A percentile compares a stretch with the other conserved stretches of the same genome.
phyloP scores from a whole-genome alignment of 352 stramenopile species.

The Hyaloperonospora arabidopsidis region DNA sequence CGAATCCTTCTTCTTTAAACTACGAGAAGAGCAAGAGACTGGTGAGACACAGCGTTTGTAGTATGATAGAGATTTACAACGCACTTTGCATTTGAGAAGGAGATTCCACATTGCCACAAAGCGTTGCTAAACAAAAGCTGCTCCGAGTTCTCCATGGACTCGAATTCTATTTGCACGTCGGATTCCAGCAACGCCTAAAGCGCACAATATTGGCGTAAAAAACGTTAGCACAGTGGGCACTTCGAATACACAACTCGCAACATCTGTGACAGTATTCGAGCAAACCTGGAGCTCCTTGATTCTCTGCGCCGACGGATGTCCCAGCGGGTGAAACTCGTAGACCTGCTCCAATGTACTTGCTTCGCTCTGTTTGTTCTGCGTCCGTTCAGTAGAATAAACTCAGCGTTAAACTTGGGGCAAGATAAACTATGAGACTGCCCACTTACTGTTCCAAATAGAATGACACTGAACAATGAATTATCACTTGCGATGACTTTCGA shows the following conservation, averaged over 20 bases:
- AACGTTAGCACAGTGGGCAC: background rate
- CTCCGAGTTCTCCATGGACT: slow-evolving; percentile 55
- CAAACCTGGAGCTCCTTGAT: slow-evolving; percentile 67
- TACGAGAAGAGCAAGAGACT: slow-evolving; percentile 13
- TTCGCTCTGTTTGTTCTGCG: slow-evolving; percentile 52
- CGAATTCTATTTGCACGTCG: slow-evolving; percentile 36
- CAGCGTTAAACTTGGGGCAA: background rate
- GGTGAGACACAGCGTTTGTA: slow-evolving; percentile 1
- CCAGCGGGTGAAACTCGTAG: slow-evolving; percentile 68
- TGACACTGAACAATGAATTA: slow-evolving; percentile 67
- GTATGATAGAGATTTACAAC: background rate
- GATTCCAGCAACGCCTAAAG: slow-evolving; percentile 37
- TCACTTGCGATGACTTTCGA: slow-evolving; percentile 72
- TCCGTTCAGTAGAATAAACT: background rate
- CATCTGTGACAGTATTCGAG: background rate
- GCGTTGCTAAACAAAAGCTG: slow-evolving; percentile 71
- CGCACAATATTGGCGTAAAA: background rate
- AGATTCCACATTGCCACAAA: slow-evolving; percentile 74
- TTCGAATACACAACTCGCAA: background rate
- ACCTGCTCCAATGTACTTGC: slow-evolving; percentile 55
- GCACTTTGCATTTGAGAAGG: slow-evolving; percentile 76
- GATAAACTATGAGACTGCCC: background rate
- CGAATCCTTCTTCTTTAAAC: slow-evolving; percentile 80
- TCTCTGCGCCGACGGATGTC: slow-evolving; percentile 54
- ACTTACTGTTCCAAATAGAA: slow-evolving; percentile 71